These are phyloP conservation scores for Beauveria australis DNA, from an alignment of 2,329 filamentous ascomycete species.

Conservation along the genomic window DNA sequence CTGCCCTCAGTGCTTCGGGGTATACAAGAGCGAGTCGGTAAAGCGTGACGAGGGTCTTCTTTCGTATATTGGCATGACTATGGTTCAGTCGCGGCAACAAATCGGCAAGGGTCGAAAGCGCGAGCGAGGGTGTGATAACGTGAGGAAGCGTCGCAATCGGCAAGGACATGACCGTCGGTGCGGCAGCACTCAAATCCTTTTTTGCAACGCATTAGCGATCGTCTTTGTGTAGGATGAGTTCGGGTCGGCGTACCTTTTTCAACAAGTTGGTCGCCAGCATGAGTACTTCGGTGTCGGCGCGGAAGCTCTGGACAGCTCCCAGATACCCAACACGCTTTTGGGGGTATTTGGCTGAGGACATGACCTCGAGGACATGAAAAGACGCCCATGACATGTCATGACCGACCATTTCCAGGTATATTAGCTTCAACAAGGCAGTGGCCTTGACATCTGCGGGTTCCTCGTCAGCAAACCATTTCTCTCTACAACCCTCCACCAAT, in stretches of 20 bases:
- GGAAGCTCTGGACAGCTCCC: slow-evolving; percentile 91
- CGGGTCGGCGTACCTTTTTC: slow-evolving; percentile 62
- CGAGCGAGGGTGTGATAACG: slow-evolving; percentile 85
- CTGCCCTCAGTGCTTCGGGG: slow-evolving; percentile 81
- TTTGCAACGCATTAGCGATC: background rate
- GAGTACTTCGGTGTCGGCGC: slow-evolving; percentile 89
- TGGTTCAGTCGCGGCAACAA: slow-evolving; percentile 80
- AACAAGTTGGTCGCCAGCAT: slow-evolving; percentile 96
- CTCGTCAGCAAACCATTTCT: background rate
- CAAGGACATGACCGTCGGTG: slow-evolving; percentile 70
- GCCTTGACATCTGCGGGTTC: slow-evolving; percentile 74
- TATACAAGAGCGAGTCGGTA: slow-evolving; percentile 94
- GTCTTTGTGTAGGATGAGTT: background rate
- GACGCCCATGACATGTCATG: slow-evolving; percentile 99
- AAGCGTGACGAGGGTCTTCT: slow-evolving; percentile 92
- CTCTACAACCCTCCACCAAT: background rate
- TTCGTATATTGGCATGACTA: slow-evolving; percentile 75
- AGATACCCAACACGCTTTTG: slow-evolving; percentile 95
- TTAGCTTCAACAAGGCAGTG: slow-evolving; percentile 87
- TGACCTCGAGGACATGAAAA: slow-evolving; percentile 97
- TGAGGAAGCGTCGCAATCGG: slow-evolving; percentile 89
- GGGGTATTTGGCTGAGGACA: slow-evolving; percentile 90
- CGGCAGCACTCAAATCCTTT: slow-evolving; percentile 64
- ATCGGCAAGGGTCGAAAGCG: slow-evolving; percentile 81
- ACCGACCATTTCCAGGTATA: slow-evolving; percentile 98